Evolutionary conservation across 2,329 filamentous ascomycete genomes (phyloP).

Genomic region (Hypoxylon sp.): DNA sequence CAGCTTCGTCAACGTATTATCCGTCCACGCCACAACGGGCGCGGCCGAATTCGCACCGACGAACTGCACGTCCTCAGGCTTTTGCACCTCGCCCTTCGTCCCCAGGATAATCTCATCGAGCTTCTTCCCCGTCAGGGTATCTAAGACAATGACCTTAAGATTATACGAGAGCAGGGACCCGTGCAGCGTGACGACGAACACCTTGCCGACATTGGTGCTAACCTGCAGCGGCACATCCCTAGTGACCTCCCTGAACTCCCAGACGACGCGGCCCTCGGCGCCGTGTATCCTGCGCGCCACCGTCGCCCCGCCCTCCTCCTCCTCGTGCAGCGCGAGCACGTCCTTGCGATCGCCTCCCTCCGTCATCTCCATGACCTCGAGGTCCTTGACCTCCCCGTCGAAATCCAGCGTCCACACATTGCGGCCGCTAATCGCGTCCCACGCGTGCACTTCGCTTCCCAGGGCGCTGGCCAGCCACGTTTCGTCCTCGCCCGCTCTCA

Average conservation of each 20-base stretch:
- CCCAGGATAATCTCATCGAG: conserved; percentile 79
- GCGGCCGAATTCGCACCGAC: conserved; percentile 83
- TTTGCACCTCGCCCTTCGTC: conserved; percentile 80
- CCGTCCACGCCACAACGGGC: conserved; percentile 82
- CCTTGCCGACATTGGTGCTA: conserved; percentile 77
- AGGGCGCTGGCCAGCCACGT: conserved; percentile 82
- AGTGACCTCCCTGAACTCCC: conserved; percentile 80
- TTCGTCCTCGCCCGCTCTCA: conserved; percentile 84
- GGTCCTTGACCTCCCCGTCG: conserved; percentile 71
- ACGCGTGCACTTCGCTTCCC: conserved; percentile 79
- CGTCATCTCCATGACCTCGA: conserved; percentile 83
- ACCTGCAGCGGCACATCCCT: conserved; percentile 82
- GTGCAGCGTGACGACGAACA: conserved; percentile 85
- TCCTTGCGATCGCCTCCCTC: conserved; percentile 74
- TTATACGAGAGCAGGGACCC: conserved; percentile 78
- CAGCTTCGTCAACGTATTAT: conserved; percentile 72
- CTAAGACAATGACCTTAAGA: conserved; percentile 81
- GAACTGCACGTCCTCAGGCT: conserved; percentile 76
- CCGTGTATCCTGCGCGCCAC: conserved; percentile 81
- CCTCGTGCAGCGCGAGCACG: conserved; percentile 77
- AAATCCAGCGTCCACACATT: conserved; percentile 81
- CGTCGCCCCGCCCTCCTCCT: conserved; percentile 68
- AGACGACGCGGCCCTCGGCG: conserved; percentile 78
- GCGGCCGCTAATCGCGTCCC: conserved; percentile 87
- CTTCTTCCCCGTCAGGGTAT: conserved; percentile 80